Conservation (phyloP, 371 early-diverging fungal genomes). For the Rhizopus sp. region DNA sequence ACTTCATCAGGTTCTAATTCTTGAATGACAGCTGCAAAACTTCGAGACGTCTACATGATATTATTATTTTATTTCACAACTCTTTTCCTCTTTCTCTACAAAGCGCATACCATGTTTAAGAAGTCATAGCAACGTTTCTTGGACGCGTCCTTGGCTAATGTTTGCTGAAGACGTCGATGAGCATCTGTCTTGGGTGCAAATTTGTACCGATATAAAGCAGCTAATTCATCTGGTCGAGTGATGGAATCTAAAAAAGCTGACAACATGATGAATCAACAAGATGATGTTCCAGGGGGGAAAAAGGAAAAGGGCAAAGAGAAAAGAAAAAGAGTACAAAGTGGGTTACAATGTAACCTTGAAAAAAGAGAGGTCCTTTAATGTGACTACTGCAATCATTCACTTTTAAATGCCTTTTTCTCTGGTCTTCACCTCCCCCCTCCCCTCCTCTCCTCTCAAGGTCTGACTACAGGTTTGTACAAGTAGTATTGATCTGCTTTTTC, state of each 20-base stretch:
- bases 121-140: conserved; percentile 85
- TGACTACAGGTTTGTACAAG: too few relatives aligned
- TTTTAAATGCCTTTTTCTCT: not conserved
- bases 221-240: conserved; percentile 84
- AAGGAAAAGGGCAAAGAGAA: conserved; percentile 6
- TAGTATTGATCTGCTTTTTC: too few relatives aligned
- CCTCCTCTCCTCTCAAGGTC: too few relatives aligned
- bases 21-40: conserved; percentile 95
- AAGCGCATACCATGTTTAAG: conserved; percentile 62
- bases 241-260: conserved; percentile 63
- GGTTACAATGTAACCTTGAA: not conserved
- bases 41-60: conserved; percentile 77
- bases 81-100: not conserved
- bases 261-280: conserved; percentile 15
- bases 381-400: too few relatives aligned
- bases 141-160: conserved; percentile 52
- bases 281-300: not conserved
- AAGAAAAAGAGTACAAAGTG: conserved; percentile 8
- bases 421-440: too few relatives aligned
- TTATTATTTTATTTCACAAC: not conserved
- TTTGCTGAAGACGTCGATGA: conserved; percentile 48
- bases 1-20: conserved; percentile 84
- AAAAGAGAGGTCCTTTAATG: not conserved
- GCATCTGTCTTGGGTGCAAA: conserved; percentile 61
- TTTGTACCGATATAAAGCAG: conserved; percentile 78